Evolutionary conservation across 139 green algal genomes (phyloP), one percentile per base, ranked within the genome.

Genomic region (Mesotaenium endlicherianum): DNA sequence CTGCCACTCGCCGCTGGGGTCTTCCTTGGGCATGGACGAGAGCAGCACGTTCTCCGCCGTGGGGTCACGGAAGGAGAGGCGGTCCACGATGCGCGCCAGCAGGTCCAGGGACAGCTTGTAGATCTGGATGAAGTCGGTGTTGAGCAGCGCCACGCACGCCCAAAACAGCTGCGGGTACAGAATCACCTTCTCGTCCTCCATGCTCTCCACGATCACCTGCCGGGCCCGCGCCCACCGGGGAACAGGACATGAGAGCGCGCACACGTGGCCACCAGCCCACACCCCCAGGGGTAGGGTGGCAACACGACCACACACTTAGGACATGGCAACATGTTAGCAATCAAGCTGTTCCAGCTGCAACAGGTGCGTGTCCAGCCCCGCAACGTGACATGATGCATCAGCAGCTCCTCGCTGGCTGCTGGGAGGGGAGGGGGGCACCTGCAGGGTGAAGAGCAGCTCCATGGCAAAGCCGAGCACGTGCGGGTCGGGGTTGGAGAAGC

Each of bases 151-250:
- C 26, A 97, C 57, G 26, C 82, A 92, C 1, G 91, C 86, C 86
- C 86, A 90, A 38, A 90, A 92, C 17, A 97, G 26, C 57, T 97
- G 94, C 1, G 94, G 94, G 75, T 93, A 96, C 26, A 97, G 85
- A 82, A 97, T 83, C 67, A 97, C 77, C 70, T 94, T 94, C 20
- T 82, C 80, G 0, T 85, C 60, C 14, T 88, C 86, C 57, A 93
- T 87, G 14, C 57, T 71, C 5, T 88, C 80, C 59, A 97, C 84
- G 70, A 85, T 70, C 55, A 87, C 81, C 53, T 81, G 38, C 43
- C 3, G 38, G 17, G n/a, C n/a, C n/a, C n/a, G n/a, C n/a, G n/a
- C n/a, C n/a, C n/a, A n/a, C n/a, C n/a, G n/a, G n/a, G n/a, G n/a
- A n/a, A n/a, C n/a, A n/a, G n/a, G n/a, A n/a, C n/a, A n/a, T n/a